These are phyloP conservation scores for Amoeboaphelidium occidentale DNA, from an alignment of 371 early-diverging fungal genomes.

Conservation along the genomic window DNA sequence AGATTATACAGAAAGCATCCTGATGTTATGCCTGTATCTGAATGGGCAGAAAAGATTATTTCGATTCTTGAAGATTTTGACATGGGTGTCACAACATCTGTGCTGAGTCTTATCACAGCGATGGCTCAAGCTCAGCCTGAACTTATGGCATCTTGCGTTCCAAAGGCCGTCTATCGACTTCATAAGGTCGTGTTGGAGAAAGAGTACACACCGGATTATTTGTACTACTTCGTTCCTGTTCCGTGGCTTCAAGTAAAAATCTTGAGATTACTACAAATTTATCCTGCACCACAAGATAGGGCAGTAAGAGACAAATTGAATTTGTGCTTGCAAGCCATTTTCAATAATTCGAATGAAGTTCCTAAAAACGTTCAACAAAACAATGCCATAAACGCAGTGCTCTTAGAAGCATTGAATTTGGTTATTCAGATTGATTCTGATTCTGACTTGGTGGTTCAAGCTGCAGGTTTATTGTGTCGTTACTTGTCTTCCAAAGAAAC, in stretches of 20 bases:
- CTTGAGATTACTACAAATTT: conserved; percentile 74
- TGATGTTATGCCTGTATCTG: conserved; percentile 56
- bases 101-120: conserved; percentile 54
- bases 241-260: conserved; percentile 95
- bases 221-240: conserved; percentile 86
- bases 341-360: conserved; percentile 53
- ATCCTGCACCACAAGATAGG: conserved; percentile 40
- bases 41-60: conserved; percentile 67
- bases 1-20: conserved; percentile 69
- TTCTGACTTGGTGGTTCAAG: conserved; percentile 56
- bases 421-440: conserved; percentile 75
- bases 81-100: conserved; percentile 63
- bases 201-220: conserved; percentile 56
- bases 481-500: conserved; percentile 82
- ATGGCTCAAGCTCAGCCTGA: conserved; percentile 69
- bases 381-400: conserved; percentile 82
- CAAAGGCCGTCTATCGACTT: conserved; percentile 46
- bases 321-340: conserved; percentile 40
- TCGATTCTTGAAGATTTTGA: conserved; percentile 60
- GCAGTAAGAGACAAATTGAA: conserved; percentile 6
- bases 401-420: conserved; percentile 86
- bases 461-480: conserved; percentile 48
- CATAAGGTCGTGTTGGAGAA: conserved; percentile 60
- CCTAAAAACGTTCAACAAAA: conserved; percentile 87
- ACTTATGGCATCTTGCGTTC: conserved; percentile 40